Percentiles rank a stretch among this genome's conserved stretches.
phyloP scores from a whole-genome alignment of 352 stramenopile genomes.

The Phytophthora crassamura region DNA sequence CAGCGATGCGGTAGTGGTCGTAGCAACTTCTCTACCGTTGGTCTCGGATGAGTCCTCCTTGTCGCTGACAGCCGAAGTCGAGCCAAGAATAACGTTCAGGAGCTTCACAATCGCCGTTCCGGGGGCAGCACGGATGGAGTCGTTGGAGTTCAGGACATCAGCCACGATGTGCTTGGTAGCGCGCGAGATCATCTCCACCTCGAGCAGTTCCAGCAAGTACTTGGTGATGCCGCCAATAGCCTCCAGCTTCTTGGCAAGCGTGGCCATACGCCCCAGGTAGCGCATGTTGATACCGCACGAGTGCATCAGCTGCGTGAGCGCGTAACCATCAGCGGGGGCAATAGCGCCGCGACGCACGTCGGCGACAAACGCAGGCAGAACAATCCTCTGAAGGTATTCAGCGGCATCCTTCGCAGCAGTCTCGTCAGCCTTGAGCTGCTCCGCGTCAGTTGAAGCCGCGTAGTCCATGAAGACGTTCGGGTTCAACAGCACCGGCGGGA shows the following conservation, averaged over 20 bases:
- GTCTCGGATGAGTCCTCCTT: constrained; percentile 17
- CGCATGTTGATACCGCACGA: constrained; percentile 97
- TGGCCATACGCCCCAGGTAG: constrained; percentile 94
- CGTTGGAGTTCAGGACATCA: constrained; percentile 72
- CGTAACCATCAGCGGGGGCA: constrained; percentile 88
- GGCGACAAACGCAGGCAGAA: constrained; percentile 85
- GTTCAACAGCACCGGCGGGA: constrained; percentile 79
- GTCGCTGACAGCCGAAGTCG: constrained; percentile 18
- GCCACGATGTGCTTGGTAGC: constrained; percentile 89
- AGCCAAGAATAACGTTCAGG: constrained; percentile 86
- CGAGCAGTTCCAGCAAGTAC: constrained; percentile 94
- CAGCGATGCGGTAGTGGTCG: constrained; percentile 31
- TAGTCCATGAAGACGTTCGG: constrained; percentile 92
- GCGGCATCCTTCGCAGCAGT: constrained; percentile 71
- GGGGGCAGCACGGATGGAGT: constrained; percentile 66
- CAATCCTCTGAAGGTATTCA: constrained; percentile 87
- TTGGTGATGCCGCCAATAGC: constrained; percentile 86
- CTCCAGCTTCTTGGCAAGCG: constrained; percentile 91
- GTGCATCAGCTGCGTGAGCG: constrained; percentile 95
- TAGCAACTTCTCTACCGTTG: constrained; percentile 23
- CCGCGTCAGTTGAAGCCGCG: constrained; percentile 71
- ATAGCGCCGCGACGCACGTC: constrained; percentile 88
- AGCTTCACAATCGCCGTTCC: constrained; percentile 82
- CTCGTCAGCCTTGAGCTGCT: constrained; percentile 77
- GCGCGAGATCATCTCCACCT: constrained; percentile 97